Base-by-base conservation (phyloP, 371 early-diverging fungal genomes). In the Syncephalis plumigaleata region DNA sequence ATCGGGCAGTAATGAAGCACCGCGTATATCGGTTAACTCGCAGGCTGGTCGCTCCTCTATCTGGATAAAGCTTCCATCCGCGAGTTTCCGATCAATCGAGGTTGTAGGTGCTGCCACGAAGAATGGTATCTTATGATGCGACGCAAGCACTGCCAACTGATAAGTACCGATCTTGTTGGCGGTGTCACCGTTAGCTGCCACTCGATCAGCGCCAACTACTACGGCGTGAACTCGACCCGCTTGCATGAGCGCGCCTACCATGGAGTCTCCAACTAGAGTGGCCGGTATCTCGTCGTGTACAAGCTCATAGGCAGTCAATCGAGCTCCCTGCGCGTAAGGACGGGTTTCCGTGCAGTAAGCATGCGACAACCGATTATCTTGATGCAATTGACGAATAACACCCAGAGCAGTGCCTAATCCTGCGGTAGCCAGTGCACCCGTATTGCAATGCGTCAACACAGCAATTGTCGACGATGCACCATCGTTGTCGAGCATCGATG, bases 101-200 rank as follows among this genome's bases (percentile, higher is more conserved):
- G 92, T 93, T 0, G 83, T 70, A 2, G 97, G 95, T 0, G 95
- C 95, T 13, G 95, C 95, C 1, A 94, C 97, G 47, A 96, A 80
- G 54, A 96, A 91, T 17, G 72, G 72, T 5, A 88, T 73, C n/a
- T 70, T 71, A 57, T 93, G 91, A 58, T 80, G 70, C 43, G 68
- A 71, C 11, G 95, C 94, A 1, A 84, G 65, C 47, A 93, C 84
- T 36, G 97, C 92, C 48, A 94, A 65, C 58, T 93, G 94, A 57
- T 91, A 94, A 1, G 94, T 96, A 22, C 96, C 97, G 45, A 96
- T 92, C 66, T 96, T 96, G 68, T 96, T 96, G 45, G 96, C 94
- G 0, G 96, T 96, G 55, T 96, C 96, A 27, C 96, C 96, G 52
- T 93, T 96, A 25, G 81, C 79, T 11, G 94, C 88, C 0, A 96